Conservation (phyloP, 495 filamentous ascomycete species). For the Thermothielavioides terrestris region DNA sequence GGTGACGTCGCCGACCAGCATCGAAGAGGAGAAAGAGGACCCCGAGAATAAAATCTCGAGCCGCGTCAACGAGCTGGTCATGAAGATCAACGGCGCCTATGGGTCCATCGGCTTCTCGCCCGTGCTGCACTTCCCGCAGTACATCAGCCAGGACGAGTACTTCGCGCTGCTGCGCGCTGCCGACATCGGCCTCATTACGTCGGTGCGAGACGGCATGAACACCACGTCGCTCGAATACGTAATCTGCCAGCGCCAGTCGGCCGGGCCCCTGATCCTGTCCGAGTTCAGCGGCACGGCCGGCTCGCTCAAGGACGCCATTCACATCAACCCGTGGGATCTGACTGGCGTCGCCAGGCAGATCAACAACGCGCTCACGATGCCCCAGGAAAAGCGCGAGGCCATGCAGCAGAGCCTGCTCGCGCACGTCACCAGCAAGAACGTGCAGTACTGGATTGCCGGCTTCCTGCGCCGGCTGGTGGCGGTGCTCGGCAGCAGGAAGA, state of each 20-base stretch:
- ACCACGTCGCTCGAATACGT: conserved; percentile 91
- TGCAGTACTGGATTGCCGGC: conserved; percentile 71
- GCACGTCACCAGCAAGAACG: conserved; percentile 74
- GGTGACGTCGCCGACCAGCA: conserved; percentile 77
- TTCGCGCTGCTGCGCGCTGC: conserved; percentile 80
- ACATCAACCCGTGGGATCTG: conserved; percentile 92
- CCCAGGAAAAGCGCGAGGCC: conserved; percentile 47
- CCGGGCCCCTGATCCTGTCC: conserved; percentile 82
- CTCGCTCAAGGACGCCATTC: conserved; percentile 72
- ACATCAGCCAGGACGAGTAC: conserved; percentile 78
- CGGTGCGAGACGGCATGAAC: conserved; percentile 93
- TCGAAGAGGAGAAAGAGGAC: conserved; percentile 66
- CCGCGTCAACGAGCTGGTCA: conserved; percentile 78
- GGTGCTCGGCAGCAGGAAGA: conserved; percentile 67
- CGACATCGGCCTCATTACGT: conserved; percentile 85
- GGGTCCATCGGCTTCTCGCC: conserved; percentile 79
- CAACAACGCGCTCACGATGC: conserved; percentile 67
- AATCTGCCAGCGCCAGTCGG: conserved; percentile 74
- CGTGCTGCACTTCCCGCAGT: conserved; percentile 88
- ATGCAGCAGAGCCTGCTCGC: conserved; percentile 61
- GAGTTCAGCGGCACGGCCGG: conserved; percentile 94
- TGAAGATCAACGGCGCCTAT: conserved; percentile 81
- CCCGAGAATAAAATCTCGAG: conserved; percentile 64
- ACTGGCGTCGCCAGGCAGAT: conserved; percentile 72
- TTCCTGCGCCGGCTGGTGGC: conserved; percentile 67